These are phyloP conservation scores for Rhodotorula sp. DNA, from an alignment of 1,284 basidiomycete genomes.

Conservation along the genomic window DNA sequence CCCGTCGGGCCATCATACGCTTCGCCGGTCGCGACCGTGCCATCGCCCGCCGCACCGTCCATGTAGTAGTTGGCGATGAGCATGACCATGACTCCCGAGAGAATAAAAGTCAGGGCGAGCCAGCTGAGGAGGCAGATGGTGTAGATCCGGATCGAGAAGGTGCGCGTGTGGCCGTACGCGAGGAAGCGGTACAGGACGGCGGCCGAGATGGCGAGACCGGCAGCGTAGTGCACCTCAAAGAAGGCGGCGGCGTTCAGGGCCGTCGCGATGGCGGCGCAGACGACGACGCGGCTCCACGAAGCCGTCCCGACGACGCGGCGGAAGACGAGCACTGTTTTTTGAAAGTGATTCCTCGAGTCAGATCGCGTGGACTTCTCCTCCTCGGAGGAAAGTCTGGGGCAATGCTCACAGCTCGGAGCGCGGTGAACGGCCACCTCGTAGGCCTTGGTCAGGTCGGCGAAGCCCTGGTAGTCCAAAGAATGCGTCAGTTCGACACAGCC, in stretches of 20 bases:
- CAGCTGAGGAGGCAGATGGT: slow-evolving; percentile 18
- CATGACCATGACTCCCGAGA: slow-evolving; percentile 7
- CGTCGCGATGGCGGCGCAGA: slow-evolving; percentile 4
- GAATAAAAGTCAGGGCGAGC: slow-evolving; percentile 15
- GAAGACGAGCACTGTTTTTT: slow-evolving; percentile 16
- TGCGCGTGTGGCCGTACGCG: background rate
- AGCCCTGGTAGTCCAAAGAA: background rate
- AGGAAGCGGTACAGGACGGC: slow-evolving; percentile 27
- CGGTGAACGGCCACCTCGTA: slow-evolving; percentile 13
- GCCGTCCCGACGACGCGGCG: slow-evolving; percentile 7
- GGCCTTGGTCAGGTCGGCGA: slow-evolving; percentile 17
- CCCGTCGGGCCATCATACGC: background rate
- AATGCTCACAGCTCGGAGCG: slow-evolving; percentile 6
- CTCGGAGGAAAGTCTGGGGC: too few relatives aligned
- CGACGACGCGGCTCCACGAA: slow-evolving; percentile 5
- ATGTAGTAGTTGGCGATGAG: slow-evolving; percentile 6
- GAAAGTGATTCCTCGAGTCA: background rate
- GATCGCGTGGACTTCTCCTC: background rate
- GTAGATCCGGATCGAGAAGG: slow-evolving; percentile 27
- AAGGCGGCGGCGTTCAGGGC: slow-evolving; percentile 26
- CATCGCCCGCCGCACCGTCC: slow-evolving; percentile 8
- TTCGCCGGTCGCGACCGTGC: background rate
- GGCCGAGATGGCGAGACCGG: slow-evolving; percentile 5
- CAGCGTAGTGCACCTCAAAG: slow-evolving; percentile 1
- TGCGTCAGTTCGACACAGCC: background rate